Evolutionary conservation across 2,329 filamentous ascomycete species (phyloP).

Genomic region (Thermoascus crustaceus): DNA sequence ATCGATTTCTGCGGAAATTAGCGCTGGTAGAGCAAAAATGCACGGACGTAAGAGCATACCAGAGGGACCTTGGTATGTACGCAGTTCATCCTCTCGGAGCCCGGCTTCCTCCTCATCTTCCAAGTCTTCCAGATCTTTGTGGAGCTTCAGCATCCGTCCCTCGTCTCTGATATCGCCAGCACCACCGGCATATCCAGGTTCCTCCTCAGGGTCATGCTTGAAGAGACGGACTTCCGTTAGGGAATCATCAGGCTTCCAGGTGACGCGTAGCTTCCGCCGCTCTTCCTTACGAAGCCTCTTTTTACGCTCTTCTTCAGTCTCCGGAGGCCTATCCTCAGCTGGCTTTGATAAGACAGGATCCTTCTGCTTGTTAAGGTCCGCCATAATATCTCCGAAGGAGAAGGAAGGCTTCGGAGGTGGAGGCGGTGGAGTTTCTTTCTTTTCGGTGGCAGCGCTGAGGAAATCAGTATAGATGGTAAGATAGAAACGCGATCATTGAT

Average conservation of each 20-base stretch:
- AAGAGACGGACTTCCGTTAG: slow-evolving; percentile 53
- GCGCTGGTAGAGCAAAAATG: slow-evolving; percentile 6
- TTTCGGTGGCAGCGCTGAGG: slow-evolving; percentile 23
- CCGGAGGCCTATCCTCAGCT: slow-evolving; percentile 45
- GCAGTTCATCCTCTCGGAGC: slow-evolving; percentile 33
- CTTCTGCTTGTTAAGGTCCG: slow-evolving; percentile 49
- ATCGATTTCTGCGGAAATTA: slow-evolving; percentile 29
- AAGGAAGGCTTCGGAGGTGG: slow-evolving; percentile 34
- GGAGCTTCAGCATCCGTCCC: slow-evolving; percentile 42
- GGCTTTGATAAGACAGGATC: slow-evolving; percentile 44
- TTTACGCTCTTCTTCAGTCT: slow-evolving; percentile 52
- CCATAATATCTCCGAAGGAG: slow-evolving; percentile 43
- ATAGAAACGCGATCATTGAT: background rate
- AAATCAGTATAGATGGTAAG: slow-evolving; percentile 10
- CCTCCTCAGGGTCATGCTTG: slow-evolving; percentile 56
- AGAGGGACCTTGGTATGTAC: slow-evolving; percentile 25
- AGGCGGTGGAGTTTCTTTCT: slow-evolving; percentile 27
- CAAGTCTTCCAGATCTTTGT: slow-evolving; percentile 48
- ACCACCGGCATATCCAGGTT: slow-evolving; percentile 51
- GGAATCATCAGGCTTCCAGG: slow-evolving; percentile 50
- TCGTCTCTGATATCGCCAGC: slow-evolving; percentile 53
- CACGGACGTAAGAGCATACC: slow-evolving; percentile 20
- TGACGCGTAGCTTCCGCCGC: slow-evolving; percentile 52
- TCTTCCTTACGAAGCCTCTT: slow-evolving; percentile 55
- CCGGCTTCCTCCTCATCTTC: slow-evolving; percentile 52